Evolutionary conservation across 2,329 filamentous ascomycete genomes (phyloP).

Genomic region (Ophiostoma novo-ulmi): DNA sequence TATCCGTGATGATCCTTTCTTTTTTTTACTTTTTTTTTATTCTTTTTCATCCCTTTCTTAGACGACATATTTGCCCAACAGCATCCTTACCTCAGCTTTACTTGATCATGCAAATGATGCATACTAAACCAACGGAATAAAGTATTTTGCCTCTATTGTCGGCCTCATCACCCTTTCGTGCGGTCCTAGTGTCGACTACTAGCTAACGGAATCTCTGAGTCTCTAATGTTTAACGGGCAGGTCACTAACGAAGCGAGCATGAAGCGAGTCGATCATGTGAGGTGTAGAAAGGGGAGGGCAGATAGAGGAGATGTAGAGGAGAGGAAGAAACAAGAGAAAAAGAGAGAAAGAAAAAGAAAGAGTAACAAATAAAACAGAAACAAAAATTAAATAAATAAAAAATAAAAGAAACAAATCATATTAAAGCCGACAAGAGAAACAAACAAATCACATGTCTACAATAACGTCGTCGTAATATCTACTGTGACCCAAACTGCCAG

Average conservation of each 20-base stretch:
- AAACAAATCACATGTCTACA: neutral
- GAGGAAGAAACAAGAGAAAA: neutral
- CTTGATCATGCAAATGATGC: neutral
- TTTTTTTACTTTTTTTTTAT: neutral
- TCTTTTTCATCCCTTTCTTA: no score
- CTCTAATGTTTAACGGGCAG: neutral
- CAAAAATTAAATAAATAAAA: neutral
- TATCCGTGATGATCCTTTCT: neutral
- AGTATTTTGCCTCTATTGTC: slow-evolving; percentile 8
- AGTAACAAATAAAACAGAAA: neutral
- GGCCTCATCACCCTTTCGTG: neutral
- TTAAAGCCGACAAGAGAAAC: neutral
- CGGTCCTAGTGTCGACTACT: neutral
- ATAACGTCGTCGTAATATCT: neutral
- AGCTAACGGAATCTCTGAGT: neutral
- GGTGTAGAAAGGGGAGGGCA: neutral
- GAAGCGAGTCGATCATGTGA: neutral
- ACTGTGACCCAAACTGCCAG: neutral
- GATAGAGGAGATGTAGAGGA: neutral
- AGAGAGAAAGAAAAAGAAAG: neutral
- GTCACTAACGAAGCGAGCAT: slow-evolving; percentile 5
- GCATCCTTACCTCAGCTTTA: neutral
- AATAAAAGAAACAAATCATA: neutral
- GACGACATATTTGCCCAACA: neutral
- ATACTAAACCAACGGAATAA: neutral